These are phyloP conservation scores for Jamesozyma rosinii DNA, from an alignment of 805 yeast species.

Conservation along the genomic window DNA sequence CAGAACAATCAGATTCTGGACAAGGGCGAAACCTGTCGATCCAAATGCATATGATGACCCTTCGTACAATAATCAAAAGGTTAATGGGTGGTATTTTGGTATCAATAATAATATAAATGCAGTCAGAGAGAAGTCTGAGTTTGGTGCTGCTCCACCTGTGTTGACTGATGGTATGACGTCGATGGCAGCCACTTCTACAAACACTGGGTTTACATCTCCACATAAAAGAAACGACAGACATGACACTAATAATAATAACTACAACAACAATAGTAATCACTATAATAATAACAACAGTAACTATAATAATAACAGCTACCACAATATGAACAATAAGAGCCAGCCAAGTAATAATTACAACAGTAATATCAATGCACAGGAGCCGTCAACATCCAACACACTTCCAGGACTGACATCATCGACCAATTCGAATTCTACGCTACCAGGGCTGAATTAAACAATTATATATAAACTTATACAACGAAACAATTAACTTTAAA, in stretches of 20 bases:
- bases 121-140: constrained; percentile 28
- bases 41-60: constrained; percentile 73
- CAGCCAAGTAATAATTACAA: no score
- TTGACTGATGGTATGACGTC: not conserved
- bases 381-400: not conserved
- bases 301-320: no score
- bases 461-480: not conserved
- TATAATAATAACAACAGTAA: no score
- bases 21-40: constrained; percentile 85
- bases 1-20: constrained; percentile 88
- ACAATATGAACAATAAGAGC: no score
- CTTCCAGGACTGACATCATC: constrained; percentile 10
- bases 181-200: not conserved
- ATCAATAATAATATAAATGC: constrained; percentile 31
- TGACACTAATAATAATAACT: not conserved
- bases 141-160: constrained; percentile 29
- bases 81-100: constrained; percentile 49
- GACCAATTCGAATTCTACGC: not conserved
- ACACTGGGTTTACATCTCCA: not conserved
- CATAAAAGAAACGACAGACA: not conserved
- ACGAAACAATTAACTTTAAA: not conserved
- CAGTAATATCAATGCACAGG: not conserved
- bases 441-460: constrained; percentile 1
- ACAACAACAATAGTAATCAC: not conserved
- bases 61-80: constrained; percentile 59